phyloP scores from a whole-genome alignment of 768 basidiomycete genomes.

The Trametes cingulata region DNA sequence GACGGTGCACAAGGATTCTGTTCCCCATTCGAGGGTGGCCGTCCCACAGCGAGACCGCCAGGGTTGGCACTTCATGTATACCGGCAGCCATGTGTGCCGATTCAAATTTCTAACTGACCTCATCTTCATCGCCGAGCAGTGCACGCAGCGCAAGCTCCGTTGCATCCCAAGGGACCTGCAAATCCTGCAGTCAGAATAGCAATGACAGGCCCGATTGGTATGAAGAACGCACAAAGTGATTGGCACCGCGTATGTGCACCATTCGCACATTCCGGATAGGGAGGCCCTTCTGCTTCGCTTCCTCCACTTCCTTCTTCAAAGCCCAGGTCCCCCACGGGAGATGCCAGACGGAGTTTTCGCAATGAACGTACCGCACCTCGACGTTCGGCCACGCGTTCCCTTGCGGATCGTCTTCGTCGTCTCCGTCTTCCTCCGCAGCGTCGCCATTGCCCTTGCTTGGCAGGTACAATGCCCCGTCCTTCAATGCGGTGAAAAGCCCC shows the following conservation, averaged over 20 bases:
- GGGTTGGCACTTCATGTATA: too few relatives aligned
- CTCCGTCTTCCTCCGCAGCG: too few relatives aligned
- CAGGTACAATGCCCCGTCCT: conserved; percentile 11
- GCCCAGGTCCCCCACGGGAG: neutral
- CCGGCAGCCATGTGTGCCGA: too few relatives aligned
- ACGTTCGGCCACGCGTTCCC: neutral
- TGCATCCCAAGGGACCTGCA: neutral
- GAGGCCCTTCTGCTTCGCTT: neutral
- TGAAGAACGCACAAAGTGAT: conserved; percentile 9
- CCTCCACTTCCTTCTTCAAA: neutral
- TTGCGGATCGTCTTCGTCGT: too few relatives aligned
- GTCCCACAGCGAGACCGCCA: too few relatives aligned
- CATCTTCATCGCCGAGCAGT: neutral
- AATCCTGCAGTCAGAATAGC: neutral
- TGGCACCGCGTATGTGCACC: neutral
- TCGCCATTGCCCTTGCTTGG: neutral
- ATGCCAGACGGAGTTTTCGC: conserved; percentile 7
- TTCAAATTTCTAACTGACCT: neutral
- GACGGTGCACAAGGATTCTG: too few relatives aligned
- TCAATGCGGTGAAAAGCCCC: conserved; percentile 4
- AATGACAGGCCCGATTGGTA: neutral
- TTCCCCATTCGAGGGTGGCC: too few relatives aligned
- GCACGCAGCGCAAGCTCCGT: neutral
- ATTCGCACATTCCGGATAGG: neutral
- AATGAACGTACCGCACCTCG: conserved; percentile 1